phyloP scores from a whole-genome alignment of 129 eudicot genomes.

The Erigeron canadensis region DNA sequence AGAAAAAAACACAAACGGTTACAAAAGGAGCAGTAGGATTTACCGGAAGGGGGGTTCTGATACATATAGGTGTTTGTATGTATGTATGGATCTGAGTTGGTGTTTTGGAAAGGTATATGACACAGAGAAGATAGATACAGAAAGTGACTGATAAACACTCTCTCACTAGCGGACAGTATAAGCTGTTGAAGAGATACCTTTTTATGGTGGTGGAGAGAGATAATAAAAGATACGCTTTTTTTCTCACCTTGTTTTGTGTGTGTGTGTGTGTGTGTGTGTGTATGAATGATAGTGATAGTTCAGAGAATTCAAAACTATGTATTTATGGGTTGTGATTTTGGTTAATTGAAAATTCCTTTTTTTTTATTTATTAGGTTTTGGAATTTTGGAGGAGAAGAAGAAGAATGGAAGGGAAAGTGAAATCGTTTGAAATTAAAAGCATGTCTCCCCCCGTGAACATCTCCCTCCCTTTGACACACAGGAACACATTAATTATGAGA shows the following conservation, averaged over 20 bases:
- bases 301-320: conserved; percentile 10
- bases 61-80: too few species aligned
- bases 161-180: too few species aligned
- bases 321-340: neutral
- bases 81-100: conserved; percentile 28
- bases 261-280: too few species aligned
- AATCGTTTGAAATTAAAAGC: conserved; percentile 22
- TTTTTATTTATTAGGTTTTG: conserved; percentile 9
- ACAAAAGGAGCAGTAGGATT: conserved; percentile 11
- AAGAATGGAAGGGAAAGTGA: conserved; percentile 2
- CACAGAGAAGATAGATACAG: conserved; percentile 19
- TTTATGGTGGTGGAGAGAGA: conserved; percentile 8
- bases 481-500: neutral
- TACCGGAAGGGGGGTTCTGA: neutral
- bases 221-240: conserved; percentile 11
- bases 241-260: conserved; percentile 14
- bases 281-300: neutral
- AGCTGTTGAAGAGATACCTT: conserved; percentile 7
- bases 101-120: conserved; percentile 31
- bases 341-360: neutral
- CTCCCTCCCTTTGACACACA: neutral
- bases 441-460: neutral
- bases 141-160: conserved; percentile 16
- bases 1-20: conserved; percentile 19
- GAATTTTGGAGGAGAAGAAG: conserved; percentile 8